Evolutionary conservation across 148 eudicot species (phyloP).

Genomic region (Chenopodium album): DNA sequence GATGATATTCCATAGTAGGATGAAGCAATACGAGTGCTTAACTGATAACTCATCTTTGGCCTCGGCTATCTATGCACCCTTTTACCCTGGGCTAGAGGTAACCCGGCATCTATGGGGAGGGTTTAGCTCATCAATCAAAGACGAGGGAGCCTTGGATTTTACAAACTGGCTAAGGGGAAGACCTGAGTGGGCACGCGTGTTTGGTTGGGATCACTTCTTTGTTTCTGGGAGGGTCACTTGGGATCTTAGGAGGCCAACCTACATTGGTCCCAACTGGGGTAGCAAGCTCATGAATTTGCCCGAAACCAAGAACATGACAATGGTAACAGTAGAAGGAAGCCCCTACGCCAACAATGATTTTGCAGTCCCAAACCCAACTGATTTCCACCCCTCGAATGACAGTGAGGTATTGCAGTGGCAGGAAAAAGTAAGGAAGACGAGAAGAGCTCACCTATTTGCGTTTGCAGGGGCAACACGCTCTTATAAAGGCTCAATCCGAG

Average conservation of each 20-base stretch:
- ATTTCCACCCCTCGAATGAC: conserved; percentile 41
- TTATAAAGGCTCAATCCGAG: conserved; percentile 22
- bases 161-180: conserved; percentile 24
- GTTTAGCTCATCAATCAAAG: conserved; percentile 16
- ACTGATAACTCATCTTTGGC: conserved; percentile 36
- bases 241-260: conserved; percentile 34
- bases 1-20: conserved; percentile 34
- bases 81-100: conserved; percentile 42
- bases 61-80: conserved; percentile 39
- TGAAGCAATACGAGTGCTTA: conserved; percentile 43
- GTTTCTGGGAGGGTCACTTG: conserved; percentile 39
- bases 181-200: conserved; percentile 38
- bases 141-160: conserved; percentile 21
- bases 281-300: conserved; percentile 34
- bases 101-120: conserved; percentile 26
- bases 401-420: conserved; percentile 40
- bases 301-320: conserved; percentile 35
- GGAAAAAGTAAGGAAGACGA: conserved; percentile 23
- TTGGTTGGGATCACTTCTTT: conserved; percentile 41
- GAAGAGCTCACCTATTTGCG: conserved; percentile 29
- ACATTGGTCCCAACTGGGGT: conserved; percentile 31
- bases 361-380: conserved; percentile 47
- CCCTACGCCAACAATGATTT: conserved; percentile 28
- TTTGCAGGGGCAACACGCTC: conserved; percentile 40
- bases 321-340: conserved; percentile 33